phyloP scores from a whole-genome alignment of 768 basidiomycete species.

The Tricholoma terreum region DNA sequence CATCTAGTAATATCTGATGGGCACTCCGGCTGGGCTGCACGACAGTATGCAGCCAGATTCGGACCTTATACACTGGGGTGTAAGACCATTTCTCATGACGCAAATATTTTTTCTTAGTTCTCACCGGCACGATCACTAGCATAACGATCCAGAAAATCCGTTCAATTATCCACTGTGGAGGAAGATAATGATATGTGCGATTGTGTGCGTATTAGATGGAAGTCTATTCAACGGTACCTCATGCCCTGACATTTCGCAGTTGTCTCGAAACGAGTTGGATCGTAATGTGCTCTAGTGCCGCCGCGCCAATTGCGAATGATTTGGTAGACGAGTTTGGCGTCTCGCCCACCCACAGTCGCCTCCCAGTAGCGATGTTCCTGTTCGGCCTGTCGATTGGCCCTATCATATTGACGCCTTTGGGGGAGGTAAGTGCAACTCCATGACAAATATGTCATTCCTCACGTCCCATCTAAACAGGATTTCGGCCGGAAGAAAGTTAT shows the following conservation, averaged over 20 bases:
- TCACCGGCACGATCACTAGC: constrained; percentile 7
- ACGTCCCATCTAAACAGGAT: constrained; percentile 9
- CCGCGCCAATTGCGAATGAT: constrained; percentile 12
- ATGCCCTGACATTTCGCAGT: constrained; percentile 1
- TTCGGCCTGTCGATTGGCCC: constrained; percentile 19
- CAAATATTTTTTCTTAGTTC: not conserved
- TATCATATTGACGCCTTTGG: constrained; percentile 19
- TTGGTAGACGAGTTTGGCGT: constrained; percentile 16
- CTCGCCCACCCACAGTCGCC: constrained; percentile 12
- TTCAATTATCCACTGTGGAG: constrained; percentile 19
- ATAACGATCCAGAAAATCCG: constrained; percentile 19
- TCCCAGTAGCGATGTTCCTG: constrained; percentile 20
- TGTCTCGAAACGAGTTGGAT: constrained; percentile 17
- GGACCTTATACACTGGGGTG: constrained; percentile 18
- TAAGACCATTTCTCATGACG: constrained; percentile 1
- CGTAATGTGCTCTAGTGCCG: constrained; percentile 18
- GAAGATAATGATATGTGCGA: constrained; percentile 15
- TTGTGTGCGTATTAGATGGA: constrained; percentile 13
- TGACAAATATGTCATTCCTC: not conserved
- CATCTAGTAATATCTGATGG: not conserved
- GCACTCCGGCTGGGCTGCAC: not conserved
- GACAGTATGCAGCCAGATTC: constrained; percentile 1
- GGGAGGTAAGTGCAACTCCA: constrained; percentile 9
- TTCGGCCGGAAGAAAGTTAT: constrained; percentile 21
- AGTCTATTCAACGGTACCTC: not conserved